These are phyloP conservation scores for Papiliotrema terrestris DNA, from an alignment of 1,284 basidiomycete genomes.

Conservation along the genomic window DNA sequence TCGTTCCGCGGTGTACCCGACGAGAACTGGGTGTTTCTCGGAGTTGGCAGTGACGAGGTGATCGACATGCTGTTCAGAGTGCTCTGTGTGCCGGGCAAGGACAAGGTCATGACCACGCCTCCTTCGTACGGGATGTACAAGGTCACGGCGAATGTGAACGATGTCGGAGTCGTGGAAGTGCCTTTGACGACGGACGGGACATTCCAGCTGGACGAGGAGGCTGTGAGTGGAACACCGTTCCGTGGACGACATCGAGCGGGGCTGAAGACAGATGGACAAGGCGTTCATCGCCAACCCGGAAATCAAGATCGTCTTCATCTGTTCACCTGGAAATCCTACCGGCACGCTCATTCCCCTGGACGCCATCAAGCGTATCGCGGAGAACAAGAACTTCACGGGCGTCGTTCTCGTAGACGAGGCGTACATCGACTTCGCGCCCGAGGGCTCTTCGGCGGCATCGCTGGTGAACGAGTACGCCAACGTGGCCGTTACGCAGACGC, in stretches of 20 bases:
- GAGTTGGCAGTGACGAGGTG: constrained; percentile 95
- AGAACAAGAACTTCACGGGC: constrained; percentile 79
- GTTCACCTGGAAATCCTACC: constrained; percentile 96
- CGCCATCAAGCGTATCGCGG: constrained; percentile 68
- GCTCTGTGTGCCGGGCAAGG: constrained; percentile 73
- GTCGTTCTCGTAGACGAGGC: constrained; percentile 95
- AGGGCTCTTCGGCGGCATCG: constrained; percentile 60
- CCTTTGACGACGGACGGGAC: constrained; percentile 73
- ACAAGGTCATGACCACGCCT: constrained; percentile 81
- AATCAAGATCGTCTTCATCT: constrained; percentile 91
- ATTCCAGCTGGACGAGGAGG: constrained; percentile 73
- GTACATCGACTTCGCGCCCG: constrained; percentile 86
- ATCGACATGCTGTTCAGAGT: constrained; percentile 93
- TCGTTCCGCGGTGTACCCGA: constrained; percentile 64
- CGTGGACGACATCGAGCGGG: background rate
- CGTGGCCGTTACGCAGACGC: constrained; percentile 87
- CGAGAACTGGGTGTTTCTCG: constrained; percentile 78
- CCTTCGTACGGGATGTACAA: constrained; percentile 98
- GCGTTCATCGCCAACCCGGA: constrained; percentile 63
- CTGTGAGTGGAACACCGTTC: constrained; percentile 55
- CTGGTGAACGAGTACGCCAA: constrained; percentile 82
- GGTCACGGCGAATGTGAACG: constrained; percentile 94
- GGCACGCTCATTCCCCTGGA: constrained; percentile 78
- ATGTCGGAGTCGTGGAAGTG: constrained; percentile 77
- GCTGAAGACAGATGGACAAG: constrained; percentile 61